phyloP scores from a whole-genome alignment of 2,329 filamentous ascomycete species.

The Arthrobotrys conoides region DNA sequence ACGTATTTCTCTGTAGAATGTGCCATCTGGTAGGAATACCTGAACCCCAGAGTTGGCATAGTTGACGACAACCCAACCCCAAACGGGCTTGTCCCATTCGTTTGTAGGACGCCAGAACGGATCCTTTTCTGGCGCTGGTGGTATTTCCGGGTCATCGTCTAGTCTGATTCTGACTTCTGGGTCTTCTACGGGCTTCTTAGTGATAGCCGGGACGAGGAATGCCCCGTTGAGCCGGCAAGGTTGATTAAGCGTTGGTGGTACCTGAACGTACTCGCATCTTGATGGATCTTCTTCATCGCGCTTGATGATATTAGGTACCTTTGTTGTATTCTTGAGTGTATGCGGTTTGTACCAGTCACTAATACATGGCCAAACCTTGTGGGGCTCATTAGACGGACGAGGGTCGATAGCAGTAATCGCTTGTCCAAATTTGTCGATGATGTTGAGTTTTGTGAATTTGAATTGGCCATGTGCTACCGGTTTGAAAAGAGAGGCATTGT shows the following conservation, averaged over 20 bases:
- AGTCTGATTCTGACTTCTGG: no score
- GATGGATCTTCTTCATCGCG: slow-evolving; percentile 14
- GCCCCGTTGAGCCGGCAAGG: slow-evolving; percentile 66
- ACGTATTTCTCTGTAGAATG: slow-evolving; percentile 68
- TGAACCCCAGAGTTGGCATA: slow-evolving; percentile 68
- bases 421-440: slow-evolving; percentile 71
- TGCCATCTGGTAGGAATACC: slow-evolving; percentile 68
- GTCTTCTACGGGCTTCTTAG: slow-evolving; percentile 8
- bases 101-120: slow-evolving; percentile 61
- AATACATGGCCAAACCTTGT: slow-evolving; percentile 66
- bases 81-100: slow-evolving; percentile 68
- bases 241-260: slow-evolving; percentile 68
- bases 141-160: slow-evolving; percentile 1
- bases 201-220: slow-evolving; percentile 62
- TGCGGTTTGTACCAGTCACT: slow-evolving; percentile 66
- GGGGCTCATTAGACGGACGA: not conserved
- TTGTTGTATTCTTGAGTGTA: slow-evolving; percentile 28
- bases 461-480: slow-evolving; percentile 70
- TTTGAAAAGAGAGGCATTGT: slow-evolving; percentile 64
- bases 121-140: slow-evolving; percentile 1
- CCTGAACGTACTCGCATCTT: slow-evolving; percentile 67
- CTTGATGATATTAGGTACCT: slow-evolving; percentile 64
- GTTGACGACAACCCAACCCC: slow-evolving; percentile 69
- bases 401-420: slow-evolving; percentile 65
- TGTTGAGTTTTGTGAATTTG: slow-evolving; percentile 69